Base-by-base conservation (phyloP, 2,329 filamentous ascomycete species). In the Ophiostoma sp. region DNA sequence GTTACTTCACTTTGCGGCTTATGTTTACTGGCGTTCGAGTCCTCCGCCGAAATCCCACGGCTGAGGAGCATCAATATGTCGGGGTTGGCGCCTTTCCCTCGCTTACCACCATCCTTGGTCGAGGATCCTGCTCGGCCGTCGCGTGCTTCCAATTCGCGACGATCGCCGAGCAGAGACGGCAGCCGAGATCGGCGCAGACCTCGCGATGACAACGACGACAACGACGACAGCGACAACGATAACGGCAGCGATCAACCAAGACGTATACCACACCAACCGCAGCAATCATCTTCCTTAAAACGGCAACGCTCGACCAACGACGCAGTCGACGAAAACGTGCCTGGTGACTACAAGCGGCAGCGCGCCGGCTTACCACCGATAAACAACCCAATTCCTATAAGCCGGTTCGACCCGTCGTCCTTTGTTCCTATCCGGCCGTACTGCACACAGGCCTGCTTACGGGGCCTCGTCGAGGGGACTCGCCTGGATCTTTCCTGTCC, bases 381-480 rank as follows among this genome's bases (percentile, higher is more conserved):
- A 7, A 39, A 33, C 39, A 31, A 36, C 45, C 72, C 72, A 28
- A 15, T 33, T 48, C 19, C 28, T 17, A 25, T 50, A 28, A 61
- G 15, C 15, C 68, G 36, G 3, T 63, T 72, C 8, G 73, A 74
- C 31, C 73, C 73, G 42, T 72, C 73, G 50, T 69, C 71, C 17
- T 74, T 74, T 22, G 22, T 36, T 25, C 72, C 72, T n/a, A 73
- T 73, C 68, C 72, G 72, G 57, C 72, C 66, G 8, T 75, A 75
- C 71, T 75, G 74, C 45, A 74, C 72, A 19, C 74, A 75, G 42
- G 72, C 73, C 33, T 75, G 74, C 39, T 59, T 75, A 36, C 45
- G 57, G 7, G 57, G 74, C 25, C 71, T 75, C 19, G 59, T 57
- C 12, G 39, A 68, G 25, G 72, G 71, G 36, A 57, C 45, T 31